A percentile compares a stretch with the other conserved stretches of the same genome.
phyloP scores from a whole-genome alignment of 108 stramenopile species.

The Mediolabrus comicus region DNA sequence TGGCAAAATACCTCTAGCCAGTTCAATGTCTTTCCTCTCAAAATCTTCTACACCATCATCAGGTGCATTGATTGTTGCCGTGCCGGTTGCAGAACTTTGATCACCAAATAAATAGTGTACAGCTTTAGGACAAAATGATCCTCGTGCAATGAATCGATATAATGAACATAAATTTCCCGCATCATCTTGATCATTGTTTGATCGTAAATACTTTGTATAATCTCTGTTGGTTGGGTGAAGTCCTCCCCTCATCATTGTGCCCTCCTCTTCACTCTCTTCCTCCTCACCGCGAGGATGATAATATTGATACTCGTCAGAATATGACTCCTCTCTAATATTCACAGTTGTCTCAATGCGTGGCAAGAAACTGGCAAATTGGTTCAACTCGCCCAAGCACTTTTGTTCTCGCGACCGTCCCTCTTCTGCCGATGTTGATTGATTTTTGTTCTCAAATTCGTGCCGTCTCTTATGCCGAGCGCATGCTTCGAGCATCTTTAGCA shows the following conservation, averaged over 20 bases:
- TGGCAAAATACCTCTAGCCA: slow-evolving; percentile 21
- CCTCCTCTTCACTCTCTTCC: neutral
- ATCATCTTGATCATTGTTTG: slow-evolving; percentile 33
- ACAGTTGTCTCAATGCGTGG: slow-evolving; percentile 34
- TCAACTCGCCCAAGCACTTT: slow-evolving; percentile 17
- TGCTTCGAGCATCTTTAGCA: slow-evolving; percentile 39
- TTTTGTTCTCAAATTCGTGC: slow-evolving; percentile 19
- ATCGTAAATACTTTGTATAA: neutral
- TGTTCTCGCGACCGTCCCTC: slow-evolving; percentile 4
- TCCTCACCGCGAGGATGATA: neutral
- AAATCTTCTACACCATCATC: neutral
- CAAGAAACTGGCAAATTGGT: slow-evolving; percentile 23
- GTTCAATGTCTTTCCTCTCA: neutral
- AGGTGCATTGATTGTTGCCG: neutral
- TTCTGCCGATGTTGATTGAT: neutral
- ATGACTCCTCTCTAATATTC: neutral
- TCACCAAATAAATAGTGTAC: slow-evolving; percentile 28
- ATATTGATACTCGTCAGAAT: slow-evolving; percentile 16
- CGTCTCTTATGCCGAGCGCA: slow-evolving; percentile 35
- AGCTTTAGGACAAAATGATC: slow-evolving; percentile 71
- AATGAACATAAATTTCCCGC: slow-evolving; percentile 64
- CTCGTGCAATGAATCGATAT: slow-evolving; percentile 56
- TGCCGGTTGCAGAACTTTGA: neutral
- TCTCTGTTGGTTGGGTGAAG: neutral
- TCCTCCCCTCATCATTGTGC: neutral